These are phyloP conservation scores for Adansonia gregorii DNA, from an alignment of 441 rosid species.

Conservation along the genomic window DNA sequence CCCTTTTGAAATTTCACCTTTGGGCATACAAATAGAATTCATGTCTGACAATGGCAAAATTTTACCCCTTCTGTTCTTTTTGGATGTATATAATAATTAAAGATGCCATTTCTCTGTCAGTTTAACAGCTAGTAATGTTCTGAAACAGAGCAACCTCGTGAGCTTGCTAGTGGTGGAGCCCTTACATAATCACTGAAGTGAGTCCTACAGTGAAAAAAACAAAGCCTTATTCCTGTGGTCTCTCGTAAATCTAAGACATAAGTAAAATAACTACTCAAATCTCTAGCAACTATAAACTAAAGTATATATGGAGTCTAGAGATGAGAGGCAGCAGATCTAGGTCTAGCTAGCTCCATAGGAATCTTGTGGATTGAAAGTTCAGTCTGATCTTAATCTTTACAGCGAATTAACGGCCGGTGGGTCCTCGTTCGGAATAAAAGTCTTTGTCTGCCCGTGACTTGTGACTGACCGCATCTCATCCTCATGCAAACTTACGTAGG, in stretches of 20 bases:
- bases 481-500: slow-evolving; percentile 28
- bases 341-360: neutral
- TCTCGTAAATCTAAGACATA: neutral
- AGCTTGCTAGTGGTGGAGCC: slow-evolving; percentile 28
- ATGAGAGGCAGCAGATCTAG: neutral
- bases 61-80: neutral
- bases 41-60: neutral
- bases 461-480: slow-evolving; percentile 47
- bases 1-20: neutral
- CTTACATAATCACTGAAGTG: neutral
- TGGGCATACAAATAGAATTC: neutral
- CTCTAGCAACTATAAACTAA: neutral
- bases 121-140: slow-evolving; percentile 1
- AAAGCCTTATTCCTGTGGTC: neutral
- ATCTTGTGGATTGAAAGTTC: neutral
- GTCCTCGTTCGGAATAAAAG: neutral
- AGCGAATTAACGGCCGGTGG: neutral
- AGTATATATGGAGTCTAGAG: neutral
- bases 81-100: neutral
- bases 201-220: neutral
- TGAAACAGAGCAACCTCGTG: slow-evolving; percentile 32
- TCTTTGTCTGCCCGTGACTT: slow-evolving; percentile 35
- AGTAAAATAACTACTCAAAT: neutral
- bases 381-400: neutral
- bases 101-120: neutral